Base-by-base conservation (phyloP, 148 eudicot species). In the Amaranthus palmeri region DNA sequence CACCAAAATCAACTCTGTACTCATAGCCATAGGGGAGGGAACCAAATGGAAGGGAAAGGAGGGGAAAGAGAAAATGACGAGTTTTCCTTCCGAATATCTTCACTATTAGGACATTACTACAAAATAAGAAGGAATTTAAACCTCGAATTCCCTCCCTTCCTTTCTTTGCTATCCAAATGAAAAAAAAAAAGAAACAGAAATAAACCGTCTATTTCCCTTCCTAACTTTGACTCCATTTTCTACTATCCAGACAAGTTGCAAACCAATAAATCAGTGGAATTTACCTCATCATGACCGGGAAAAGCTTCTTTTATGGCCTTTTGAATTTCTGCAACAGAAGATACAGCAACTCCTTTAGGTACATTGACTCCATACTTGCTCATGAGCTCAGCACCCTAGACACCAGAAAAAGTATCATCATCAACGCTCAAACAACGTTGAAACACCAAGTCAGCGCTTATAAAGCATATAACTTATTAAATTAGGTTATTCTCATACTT, bases 341-440 rank as follows among this genome's bases (percentile, higher is more conserved):
- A 81, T 71, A 80, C 80, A 11, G 98, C 98, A 12, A 86, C 85
- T 74, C 98, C 97, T 77, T 81, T 91, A 0, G 98, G 98, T 54
- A 95, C 97, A 82, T 95, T 95, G 62, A 91, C 76, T 17, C 98
- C 98, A 65, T 83, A 78, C 68, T 91, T 95, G 76, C 89, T 67
- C 97, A 95, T 95, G 77, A 95, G 78, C 74, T 95, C 98, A 70
- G 98, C 97, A 50, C 98, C 97, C 98, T 95, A 74, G 44, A 51
- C 47, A 10, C 55, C 60, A 5, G 11, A 60, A 69, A 14, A 43
- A 3, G 52, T 12, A 14, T 52, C 47, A 51, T 9, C 12, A 42
- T 13, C 12, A 46, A 15, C 44, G 6, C 61, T 5, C 25, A 9
- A 12, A 46, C 53, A 53, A 4, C 51, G 12, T n/a, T 18, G 41